A percentile compares a stretch with the other conserved stretches of the same genome.
Evolutionary conservation across 106 monocot genomes (phyloP).

Genomic region (Allium cepa): DNA sequence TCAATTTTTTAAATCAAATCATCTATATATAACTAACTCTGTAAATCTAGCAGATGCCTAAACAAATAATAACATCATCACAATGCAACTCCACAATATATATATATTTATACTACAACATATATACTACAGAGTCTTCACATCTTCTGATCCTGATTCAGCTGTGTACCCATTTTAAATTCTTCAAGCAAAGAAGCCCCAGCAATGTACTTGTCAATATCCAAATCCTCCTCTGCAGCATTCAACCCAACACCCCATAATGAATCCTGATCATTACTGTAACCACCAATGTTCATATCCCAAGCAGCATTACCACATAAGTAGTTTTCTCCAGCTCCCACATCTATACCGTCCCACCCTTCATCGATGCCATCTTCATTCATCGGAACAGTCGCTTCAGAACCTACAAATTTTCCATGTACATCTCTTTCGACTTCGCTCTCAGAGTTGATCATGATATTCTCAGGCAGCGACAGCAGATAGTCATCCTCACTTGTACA

Average conservation of each 20-base stretch:
- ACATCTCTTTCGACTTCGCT: not conserved
- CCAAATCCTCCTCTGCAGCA: conserved; percentile 12
- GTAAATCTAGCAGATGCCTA: too few species aligned
- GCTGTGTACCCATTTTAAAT: conserved; percentile 1
- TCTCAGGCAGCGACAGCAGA: too few species aligned
- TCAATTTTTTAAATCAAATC: too few species aligned
- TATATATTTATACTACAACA: too few species aligned
- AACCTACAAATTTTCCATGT: conserved; percentile 1
- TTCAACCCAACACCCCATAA: conserved; percentile 29
- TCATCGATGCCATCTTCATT: conserved; percentile 4
- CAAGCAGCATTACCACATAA: conserved; percentile 6
- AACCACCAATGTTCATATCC: conserved; percentile 13
- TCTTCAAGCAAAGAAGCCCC: conserved; percentile 13
- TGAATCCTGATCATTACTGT: conserved; percentile 6
- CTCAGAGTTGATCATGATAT: conserved; percentile 1
- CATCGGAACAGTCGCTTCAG: not conserved
- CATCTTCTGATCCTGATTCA: not conserved
- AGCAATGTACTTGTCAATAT: conserved; percentile 15
- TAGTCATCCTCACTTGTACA: conserved; percentile 1
- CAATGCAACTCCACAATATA: too few species aligned
- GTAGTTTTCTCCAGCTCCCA: conserved; percentile 13
- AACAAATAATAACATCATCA: too few species aligned
- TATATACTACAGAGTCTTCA: too few species aligned
- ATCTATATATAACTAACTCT: too few species aligned
- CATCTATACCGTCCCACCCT: conserved; percentile 6